phyloP scores from a whole-genome alignment of 108 stramenopile species.

The Schizochytrium sp. region DNA sequence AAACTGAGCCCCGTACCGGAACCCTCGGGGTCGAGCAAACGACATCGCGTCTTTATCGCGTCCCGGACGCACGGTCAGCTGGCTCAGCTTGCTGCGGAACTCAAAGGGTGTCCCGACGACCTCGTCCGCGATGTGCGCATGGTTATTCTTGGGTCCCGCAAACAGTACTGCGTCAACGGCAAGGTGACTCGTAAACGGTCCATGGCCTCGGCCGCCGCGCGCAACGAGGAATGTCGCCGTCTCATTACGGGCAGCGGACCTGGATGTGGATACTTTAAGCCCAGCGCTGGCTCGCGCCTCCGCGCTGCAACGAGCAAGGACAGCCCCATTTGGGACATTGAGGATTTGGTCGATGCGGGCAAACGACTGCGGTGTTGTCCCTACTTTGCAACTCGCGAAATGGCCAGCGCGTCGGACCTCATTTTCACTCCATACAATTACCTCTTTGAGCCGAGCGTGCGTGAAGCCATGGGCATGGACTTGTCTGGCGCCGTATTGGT shows the following conservation, averaged over 20 bases:
- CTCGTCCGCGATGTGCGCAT: constrained; percentile 53
- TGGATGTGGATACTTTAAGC: background rate
- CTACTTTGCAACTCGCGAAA: constrained; percentile 74
- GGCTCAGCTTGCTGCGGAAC: constrained; percentile 83
- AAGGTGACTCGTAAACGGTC: background rate
- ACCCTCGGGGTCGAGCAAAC: background rate
- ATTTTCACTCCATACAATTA: constrained; percentile 97
- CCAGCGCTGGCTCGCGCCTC: background rate
- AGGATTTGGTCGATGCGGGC: constrained; percentile 78
- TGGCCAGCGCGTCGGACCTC: constrained; percentile 66
- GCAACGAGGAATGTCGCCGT: background rate
- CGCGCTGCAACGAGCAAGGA: background rate
- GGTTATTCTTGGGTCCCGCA: constrained; percentile 84
- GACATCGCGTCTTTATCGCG: constrained; percentile 70
- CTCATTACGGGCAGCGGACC: background rate
- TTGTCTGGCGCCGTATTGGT: constrained; percentile 80
- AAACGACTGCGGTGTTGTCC: constrained; percentile 73
- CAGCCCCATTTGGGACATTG: constrained; percentile 67
- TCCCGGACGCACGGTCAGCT: constrained; percentile 93
- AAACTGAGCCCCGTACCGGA: background rate
- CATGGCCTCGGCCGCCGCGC: background rate
- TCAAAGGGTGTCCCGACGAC: constrained; percentile 77
- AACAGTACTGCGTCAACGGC: constrained; percentile 91
- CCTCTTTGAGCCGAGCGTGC: constrained; percentile 76
- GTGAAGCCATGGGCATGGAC: constrained; percentile 58